Evolutionary conservation across 2,329 filamentous ascomycete species (phyloP), one percentile per base, ranked within the genome.

Genomic region (Monilinia laxa): DNA sequence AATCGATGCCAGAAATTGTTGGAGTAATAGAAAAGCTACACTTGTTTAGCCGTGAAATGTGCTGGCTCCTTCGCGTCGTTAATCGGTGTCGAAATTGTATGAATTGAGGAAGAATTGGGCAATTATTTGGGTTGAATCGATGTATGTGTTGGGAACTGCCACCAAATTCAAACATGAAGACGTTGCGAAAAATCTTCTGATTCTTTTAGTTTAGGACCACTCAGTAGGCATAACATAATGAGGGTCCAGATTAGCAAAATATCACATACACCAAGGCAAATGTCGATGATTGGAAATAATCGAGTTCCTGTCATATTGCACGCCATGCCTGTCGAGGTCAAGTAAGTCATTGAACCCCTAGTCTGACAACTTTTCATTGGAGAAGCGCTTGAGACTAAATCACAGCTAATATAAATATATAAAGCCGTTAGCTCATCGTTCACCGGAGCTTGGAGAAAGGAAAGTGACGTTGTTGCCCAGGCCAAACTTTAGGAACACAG

Each of bases 401-500:
- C 23, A n/a, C 23, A 57, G 55, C 38, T 38, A 57, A 25, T 9
- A 28, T 20, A 9, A 14, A 42, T 9, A 4, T 42, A 42, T 25
- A 25, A 57, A 28, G 55, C 38, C 23, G 35, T 40, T 20, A 42
- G n/a, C 40, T 58, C 38, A 60, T 58, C 40, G 10, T 58, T 40
- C 25, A 47, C 40, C 20, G 28, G 18, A 40, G 10, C 18, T 45
- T 45, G 31, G 38, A n/a, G 23, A 16, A 58, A 18, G 45, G 23
- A 11, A 45, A 11, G 16, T 49, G 47, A 49, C 10, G 47, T 49
- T 49, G 40, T 45, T 18, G 23, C 14, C 40, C 40, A 58, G 31
- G 31, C 7, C 31, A 5, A 35, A 35, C 31, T 35, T 7, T 35
- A 35, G 5, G 31, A 35, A 35, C 7, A 35, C 31, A 58, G 55